Percentiles rank a stretch among this genome's conserved stretches.
These are phyloP conservation scores for Globisporangium alternatum DNA, from an alignment of 352 stramenopile genomes.

Conservation along the genomic window DNA sequence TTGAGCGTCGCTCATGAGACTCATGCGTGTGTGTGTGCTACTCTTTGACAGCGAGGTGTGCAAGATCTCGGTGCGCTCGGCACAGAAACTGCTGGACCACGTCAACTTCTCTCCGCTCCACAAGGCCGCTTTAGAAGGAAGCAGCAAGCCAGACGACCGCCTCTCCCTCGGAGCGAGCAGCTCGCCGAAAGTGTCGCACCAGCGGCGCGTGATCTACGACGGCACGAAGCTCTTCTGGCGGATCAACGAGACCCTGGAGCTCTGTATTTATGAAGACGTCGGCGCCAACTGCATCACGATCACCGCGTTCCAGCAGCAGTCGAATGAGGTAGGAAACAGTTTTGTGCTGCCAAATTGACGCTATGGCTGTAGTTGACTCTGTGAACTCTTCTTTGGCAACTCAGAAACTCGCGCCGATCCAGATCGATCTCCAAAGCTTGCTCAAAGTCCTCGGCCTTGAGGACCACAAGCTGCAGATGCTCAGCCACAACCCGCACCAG, in stretches of 20 bases:
- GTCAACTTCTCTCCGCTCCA: constrained; percentile 88
- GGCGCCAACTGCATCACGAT: constrained; percentile 68
- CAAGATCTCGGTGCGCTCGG: constrained; percentile 85
- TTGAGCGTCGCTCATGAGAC: constrained; percentile 4
- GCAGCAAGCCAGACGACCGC: constrained; percentile 12
- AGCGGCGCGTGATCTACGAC: constrained; percentile 75
- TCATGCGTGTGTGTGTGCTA: background rate
- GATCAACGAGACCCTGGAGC: constrained; percentile 82
- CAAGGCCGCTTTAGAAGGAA: constrained; percentile 67
- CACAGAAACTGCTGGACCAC: constrained; percentile 85
- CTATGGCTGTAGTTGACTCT: background rate
- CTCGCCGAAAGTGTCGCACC: constrained; percentile 17
- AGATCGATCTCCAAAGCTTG: constrained; percentile 55
- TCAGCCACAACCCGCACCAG: constrained; percentile 6
- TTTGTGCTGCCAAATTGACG: background rate
- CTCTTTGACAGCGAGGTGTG: constrained; percentile 68
- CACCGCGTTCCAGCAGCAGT: constrained; percentile 53
- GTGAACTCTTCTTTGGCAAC: background rate
- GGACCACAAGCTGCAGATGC: constrained; percentile 18
- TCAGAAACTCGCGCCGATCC: constrained; percentile 43
- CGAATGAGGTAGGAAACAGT: constrained; percentile 19
- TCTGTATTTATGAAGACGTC: constrained; percentile 81
- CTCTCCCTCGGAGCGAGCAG: constrained; percentile 20
- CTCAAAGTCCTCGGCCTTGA: constrained; percentile 35
- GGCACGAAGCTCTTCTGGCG: constrained; percentile 87